Percentiles rank a stretch among this genome's conserved stretches.
These are phyloP conservation scores for Penicillium sp. DNA, from an alignment of 2,329 filamentous ascomycete genomes.

Conservation along the genomic window DNA sequence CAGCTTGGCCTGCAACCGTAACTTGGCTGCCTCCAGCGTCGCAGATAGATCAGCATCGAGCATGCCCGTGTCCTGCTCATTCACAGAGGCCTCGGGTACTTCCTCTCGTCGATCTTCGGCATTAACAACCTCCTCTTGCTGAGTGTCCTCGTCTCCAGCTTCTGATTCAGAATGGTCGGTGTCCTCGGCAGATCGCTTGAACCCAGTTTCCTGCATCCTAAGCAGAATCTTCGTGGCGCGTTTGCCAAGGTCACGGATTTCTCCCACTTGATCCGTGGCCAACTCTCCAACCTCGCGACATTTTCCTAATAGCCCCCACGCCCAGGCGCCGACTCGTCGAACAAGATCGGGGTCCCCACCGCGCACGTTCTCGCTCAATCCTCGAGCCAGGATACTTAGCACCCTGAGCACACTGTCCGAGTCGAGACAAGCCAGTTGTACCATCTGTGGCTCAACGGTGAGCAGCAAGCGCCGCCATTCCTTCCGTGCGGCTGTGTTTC, in stretches of 20 bases:
- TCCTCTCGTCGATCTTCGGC: not conserved
- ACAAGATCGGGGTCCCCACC: conserved; percentile 61
- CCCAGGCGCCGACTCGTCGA: conserved; percentile 74
- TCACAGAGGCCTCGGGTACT: not conserved
- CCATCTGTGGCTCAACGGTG: conserved; percentile 50
- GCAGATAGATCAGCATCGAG: conserved; percentile 19
- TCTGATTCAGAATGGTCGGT: conserved; percentile 22
- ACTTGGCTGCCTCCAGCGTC: conserved; percentile 54
- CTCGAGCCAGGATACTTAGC: conserved; percentile 59
- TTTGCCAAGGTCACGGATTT: conserved; percentile 77
- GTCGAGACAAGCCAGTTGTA: conserved; percentile 55
- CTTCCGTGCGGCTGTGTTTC: conserved; percentile 55
- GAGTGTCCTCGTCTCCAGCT: conserved; percentile 2
- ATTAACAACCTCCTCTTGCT: not conserved
- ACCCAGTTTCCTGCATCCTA: conserved; percentile 50
- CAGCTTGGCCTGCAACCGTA: conserved; percentile 48
- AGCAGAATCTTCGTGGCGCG: conserved; percentile 60
- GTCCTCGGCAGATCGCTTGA: conserved; percentile 32
- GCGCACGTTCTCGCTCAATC: conserved; percentile 66
- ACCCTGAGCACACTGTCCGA: conserved; percentile 67
- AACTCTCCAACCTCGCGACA: conserved; percentile 75
- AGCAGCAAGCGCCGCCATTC: conserved; percentile 55
- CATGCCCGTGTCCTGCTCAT: conserved; percentile 18
- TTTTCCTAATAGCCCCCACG: conserved; percentile 78
- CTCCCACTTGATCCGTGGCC: conserved; percentile 72